Conservation (phyloP, 2,329 filamentous ascomycete species). For the Penicillium janthinellum region DNA sequence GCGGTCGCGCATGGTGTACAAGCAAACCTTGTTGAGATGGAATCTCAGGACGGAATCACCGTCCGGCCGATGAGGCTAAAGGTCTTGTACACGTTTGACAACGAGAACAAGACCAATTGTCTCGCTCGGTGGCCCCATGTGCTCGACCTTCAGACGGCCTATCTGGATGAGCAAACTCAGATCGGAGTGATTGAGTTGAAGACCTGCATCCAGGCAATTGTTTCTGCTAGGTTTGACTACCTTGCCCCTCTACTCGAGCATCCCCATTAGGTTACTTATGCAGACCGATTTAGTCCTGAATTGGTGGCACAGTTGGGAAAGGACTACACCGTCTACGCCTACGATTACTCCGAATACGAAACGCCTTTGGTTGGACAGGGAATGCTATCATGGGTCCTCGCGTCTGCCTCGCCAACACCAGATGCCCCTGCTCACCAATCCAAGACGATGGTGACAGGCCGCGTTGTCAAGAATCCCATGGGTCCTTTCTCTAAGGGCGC, state of each 20-base stretch:
- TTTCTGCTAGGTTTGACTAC: conserved; percentile 57
- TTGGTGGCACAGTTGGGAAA: conserved; percentile 70
- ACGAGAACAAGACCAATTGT: conserved; percentile 83
- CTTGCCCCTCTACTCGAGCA: background rate
- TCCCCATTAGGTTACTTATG: conserved; percentile 9
- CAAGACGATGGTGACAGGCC: conserved; percentile 75
- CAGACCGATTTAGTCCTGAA: conserved; percentile 68
- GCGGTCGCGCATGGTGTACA: conserved; percentile 35
- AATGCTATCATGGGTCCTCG: conserved; percentile 83
- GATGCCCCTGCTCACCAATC: conserved; percentile 61
- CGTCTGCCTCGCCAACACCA: conserved; percentile 59
- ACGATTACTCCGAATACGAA: conserved; percentile 94
- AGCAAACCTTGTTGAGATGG: conserved; percentile 39
- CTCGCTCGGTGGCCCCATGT: conserved; percentile 81
- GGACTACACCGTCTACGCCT: conserved; percentile 96
- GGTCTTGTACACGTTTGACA: conserved; percentile 94
- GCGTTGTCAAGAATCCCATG: conserved; percentile 82
- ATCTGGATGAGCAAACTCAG: conserved; percentile 74
- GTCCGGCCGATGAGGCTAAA: conserved; percentile 75
- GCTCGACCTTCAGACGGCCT: conserved; percentile 76
- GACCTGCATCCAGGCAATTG: conserved; percentile 82
- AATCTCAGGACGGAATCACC: conserved; percentile 56
- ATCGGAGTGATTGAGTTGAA: conserved; percentile 88
- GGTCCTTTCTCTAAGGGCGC: conserved; percentile 78
- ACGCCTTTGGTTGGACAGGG: conserved; percentile 92